Conservation (phyloP, 2,329 filamentous ascomycete genomes). For the Chalara sp. region DNA sequence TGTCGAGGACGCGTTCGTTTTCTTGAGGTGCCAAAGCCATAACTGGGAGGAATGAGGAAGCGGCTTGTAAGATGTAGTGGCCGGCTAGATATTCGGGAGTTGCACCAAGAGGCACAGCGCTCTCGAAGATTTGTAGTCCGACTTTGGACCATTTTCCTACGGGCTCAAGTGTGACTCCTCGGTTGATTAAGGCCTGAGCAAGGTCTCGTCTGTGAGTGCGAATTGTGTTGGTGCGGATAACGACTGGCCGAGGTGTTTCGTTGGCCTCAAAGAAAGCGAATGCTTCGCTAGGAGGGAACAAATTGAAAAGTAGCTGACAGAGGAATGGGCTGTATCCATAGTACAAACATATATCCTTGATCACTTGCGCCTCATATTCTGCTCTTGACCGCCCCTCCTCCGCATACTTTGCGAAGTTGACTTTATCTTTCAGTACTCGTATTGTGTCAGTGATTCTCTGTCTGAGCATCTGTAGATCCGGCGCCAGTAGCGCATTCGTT, state of each 20-base stretch:
- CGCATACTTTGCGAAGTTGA: constrained; percentile 64
- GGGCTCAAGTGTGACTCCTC: constrained; percentile 90
- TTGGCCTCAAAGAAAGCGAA: constrained; percentile 99
- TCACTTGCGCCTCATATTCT: constrained; percentile 80
- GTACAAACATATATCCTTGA: constrained; percentile 92
- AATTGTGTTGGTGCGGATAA: constrained; percentile 95
- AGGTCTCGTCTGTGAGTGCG: constrained; percentile 71
- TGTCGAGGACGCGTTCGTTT: constrained; percentile 81
- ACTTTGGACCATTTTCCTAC: constrained; percentile 99
- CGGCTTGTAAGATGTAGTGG: constrained; percentile 96
- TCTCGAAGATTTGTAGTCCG: constrained; percentile 92
- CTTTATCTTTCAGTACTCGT: constrained; percentile 75
- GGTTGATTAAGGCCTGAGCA: constrained; percentile 89
- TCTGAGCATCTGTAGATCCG: constrained; percentile 83
- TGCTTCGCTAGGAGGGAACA: constrained; percentile 89
- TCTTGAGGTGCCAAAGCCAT: constrained; percentile 96
- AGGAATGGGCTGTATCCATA: constrained; percentile 93
- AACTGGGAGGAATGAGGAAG: constrained; percentile 92
- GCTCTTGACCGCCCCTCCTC: constrained; percentile 75
- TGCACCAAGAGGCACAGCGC: constrained; percentile 71
- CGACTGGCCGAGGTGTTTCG: constrained; percentile 86
- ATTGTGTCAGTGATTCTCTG: constrained; percentile 89
- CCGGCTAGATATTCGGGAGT: constrained; percentile 96
- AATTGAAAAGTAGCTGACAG: constrained; percentile 89
- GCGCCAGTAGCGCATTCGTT: constrained; percentile 62